Base-by-base conservation (phyloP, 768 basidiomycete genomes). In the Amanita rubescens region DNA sequence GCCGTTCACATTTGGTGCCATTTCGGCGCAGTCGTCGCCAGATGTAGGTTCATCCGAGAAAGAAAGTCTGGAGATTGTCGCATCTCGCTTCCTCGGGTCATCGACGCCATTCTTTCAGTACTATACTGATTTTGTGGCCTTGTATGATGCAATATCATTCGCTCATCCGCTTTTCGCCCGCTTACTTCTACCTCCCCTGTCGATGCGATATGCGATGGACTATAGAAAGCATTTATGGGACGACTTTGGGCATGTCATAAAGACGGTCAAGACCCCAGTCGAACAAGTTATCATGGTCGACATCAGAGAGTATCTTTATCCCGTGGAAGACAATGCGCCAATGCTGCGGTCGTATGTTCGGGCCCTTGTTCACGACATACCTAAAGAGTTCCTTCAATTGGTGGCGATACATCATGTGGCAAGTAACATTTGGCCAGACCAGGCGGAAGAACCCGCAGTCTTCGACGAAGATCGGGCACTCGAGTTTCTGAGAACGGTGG, bases 61-160 rank as follows among this genome's bases (percentile, higher is more conserved):
- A 35, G 59, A 59, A 19, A 64, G 66, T 56, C 65, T 90, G 51
- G 87, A 90, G 58, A 59, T 68, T 5, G 80, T 78, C 2, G 75
- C 87, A 2, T 55, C 63, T 11, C 70, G 71, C 22, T 84, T 84
- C 65, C 78, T 91, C n/a, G 83, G 85, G 0, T 57, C 74, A 0
- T 68, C 71, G 4, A 83, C 84, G 0, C 91, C 94, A 0, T 97
- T 97, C 74, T 96, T 83, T 72, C 93, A 95, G 65, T 91, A 87
- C 62, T 98, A 93, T 70, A 87, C 87, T 12, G 94, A 96, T 67
- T 86, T 96, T 63, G 75, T 95, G 53, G 84, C 80, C 1, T 71
- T 97, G n/a, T 98, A 94, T 68, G 89, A 91, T 61, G 80, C 91
- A 3, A 83, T 93, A 59, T 97, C 94, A 7, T 94, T 94, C 66